These are phyloP conservation scores for Ilyonectria sp. DNA, from an alignment of 2,329 filamentous ascomycete genomes.

Conservation along the genomic window DNA sequence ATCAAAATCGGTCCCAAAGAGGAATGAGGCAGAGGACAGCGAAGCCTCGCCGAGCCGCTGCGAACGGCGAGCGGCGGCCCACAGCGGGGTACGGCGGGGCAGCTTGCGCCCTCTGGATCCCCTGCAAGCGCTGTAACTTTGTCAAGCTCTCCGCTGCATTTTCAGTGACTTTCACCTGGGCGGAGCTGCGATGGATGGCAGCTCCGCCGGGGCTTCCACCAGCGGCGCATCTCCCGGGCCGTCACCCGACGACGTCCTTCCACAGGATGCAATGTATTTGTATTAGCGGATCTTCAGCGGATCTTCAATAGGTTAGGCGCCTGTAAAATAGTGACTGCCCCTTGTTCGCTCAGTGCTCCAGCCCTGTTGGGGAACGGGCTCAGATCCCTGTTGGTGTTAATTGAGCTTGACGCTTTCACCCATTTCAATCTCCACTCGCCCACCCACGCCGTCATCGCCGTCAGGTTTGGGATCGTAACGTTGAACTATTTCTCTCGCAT, in stretches of 20 bases:
- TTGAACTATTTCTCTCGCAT: background rate
- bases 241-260: background rate
- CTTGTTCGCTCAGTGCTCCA: background rate
- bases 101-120: background rate
- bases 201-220: background rate
- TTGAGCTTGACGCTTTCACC: background rate
- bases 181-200: constrained; percentile 15
- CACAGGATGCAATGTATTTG: background rate
- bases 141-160: no score
- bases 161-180: background rate
- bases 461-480: background rate
- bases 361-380: background rate
- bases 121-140: constrained; percentile 5
- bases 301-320: background rate
- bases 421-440: background rate
- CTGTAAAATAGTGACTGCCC: background rate
- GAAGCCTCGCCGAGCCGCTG: background rate
- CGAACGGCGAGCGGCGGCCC: constrained; percentile 7
- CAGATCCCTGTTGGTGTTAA: background rate
- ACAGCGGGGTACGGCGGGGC: constrained; percentile 29
- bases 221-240: no score
- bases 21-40: background rate
- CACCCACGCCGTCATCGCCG: constrained; percentile 3
- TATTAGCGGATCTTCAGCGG: constrained; percentile 4
- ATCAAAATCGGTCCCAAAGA: background rate